These are phyloP conservation scores for Fomitopsis palustris DNA, from an alignment of 1,284 basidiomycete genomes.

Conservation along the genomic window DNA sequence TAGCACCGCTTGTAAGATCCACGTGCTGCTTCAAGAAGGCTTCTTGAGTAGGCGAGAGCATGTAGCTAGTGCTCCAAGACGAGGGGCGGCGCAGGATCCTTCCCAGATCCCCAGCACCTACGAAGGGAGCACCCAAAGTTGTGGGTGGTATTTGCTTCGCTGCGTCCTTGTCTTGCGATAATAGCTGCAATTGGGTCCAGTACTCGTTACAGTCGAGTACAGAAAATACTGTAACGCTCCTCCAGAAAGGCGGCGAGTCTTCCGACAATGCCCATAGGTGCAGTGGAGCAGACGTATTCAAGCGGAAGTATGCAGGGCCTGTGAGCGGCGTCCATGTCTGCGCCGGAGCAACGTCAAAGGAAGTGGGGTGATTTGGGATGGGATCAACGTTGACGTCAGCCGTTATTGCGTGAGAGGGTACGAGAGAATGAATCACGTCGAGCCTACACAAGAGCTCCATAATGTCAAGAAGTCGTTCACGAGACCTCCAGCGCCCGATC, in stretches of 20 bases:
- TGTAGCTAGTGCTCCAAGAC: slow-evolving; percentile 60
- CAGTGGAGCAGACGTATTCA: slow-evolving; percentile 49
- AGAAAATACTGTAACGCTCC: slow-evolving; percentile 37
- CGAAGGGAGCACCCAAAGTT: slow-evolving; percentile 13
- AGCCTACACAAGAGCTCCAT: slow-evolving; percentile 54
- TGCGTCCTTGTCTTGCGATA: slow-evolving; percentile 35
- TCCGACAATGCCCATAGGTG: slow-evolving; percentile 56
- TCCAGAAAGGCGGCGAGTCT: slow-evolving; percentile 51
- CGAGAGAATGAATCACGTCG: slow-evolving; percentile 52
- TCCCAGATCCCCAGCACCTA: slow-evolving; percentile 6
- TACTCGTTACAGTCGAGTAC: slow-evolving; percentile 39
- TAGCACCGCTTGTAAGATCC: slow-evolving; percentile 39
- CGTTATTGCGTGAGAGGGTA: slow-evolving; percentile 33
- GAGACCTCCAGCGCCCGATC: slow-evolving; percentile 52
- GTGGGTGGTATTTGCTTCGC: slow-evolving; percentile 16
- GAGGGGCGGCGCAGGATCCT: slow-evolving; percentile 47
- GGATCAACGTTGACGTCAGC: slow-evolving; percentile 34
- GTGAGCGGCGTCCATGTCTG: slow-evolving; percentile 42
- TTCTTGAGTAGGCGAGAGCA: slow-evolving; percentile 63
- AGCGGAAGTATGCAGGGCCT: slow-evolving; percentile 60
- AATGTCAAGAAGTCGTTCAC: slow-evolving; percentile 55
- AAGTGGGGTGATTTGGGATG: slow-evolving; percentile 40
- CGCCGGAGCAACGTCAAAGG: slow-evolving; percentile 42
- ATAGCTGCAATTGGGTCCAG: slow-evolving; percentile 55
- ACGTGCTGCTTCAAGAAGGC: slow-evolving; percentile 56